Base-by-base conservation (phyloP, 2,329 filamentous ascomycete genomes). In the Trichophyton benhamiae region DNA sequence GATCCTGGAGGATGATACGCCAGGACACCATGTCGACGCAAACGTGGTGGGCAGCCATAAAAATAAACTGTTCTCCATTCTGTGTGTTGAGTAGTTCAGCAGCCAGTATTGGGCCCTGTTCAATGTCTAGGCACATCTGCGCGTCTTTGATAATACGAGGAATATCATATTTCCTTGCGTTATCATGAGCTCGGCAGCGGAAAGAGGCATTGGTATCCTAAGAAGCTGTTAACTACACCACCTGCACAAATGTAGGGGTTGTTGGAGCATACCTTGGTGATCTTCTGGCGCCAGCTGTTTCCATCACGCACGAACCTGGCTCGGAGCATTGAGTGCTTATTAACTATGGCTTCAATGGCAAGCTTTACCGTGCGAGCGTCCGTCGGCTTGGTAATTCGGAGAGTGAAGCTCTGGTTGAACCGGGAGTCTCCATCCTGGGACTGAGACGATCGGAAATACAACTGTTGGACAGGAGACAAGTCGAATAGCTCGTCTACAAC, bases 21-120 rank as follows among this genome's bases (percentile, higher is more conserved):
- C 64, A 65, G 20, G 63, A 65, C 7, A 65, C 64, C 59, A 65
- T 63, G 44, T 65, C 63, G 17, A 65, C 55, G 20, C 74, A 70
- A 6, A 73, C 62, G 61, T 74, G 72, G 61, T 74, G 70, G 7
- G 67, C 69, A 11, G 70, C 70, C n/a, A 68, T 61, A 61, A 75
- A 67, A 44, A 75, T 48, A 22, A 66, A 61, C 49, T 68, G 67
- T 13, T 60, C 55, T 30, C 65, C 64, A 15, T 61, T 62, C 4
- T 65, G 67, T 27, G 69, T 62, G 49, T 73, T 68, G 61, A 75
- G 74, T 8, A 75, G 66, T 42, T 75, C 72, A 1, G 69, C 33
- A 58, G 62, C 49, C 36, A 65, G 58, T 22, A 65, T 59, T 13
- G 63, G 63, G 6, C 63, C 63, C 70, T 70, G 66, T 9, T 72